Evolutionary conservation across 495 filamentous ascomycete species (phyloP).

Genomic region (Podospora pseudocomata): DNA sequence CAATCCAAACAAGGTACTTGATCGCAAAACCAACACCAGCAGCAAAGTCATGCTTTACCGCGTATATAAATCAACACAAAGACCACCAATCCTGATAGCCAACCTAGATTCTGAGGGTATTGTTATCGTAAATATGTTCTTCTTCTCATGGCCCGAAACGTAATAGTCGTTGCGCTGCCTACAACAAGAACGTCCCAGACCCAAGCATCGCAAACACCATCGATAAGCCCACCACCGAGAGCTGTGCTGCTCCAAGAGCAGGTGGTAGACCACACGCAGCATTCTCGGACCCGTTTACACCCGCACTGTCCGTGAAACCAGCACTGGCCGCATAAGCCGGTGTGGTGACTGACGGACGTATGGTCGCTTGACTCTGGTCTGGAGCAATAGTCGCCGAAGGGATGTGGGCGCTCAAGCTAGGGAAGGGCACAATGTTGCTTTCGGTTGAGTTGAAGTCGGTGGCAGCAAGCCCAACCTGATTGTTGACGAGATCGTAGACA

Average conservation of each 20-base stretch:
- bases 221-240: slow-evolving; percentile 35
- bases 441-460: slow-evolving; percentile 79
- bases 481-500: slow-evolving; percentile 88
- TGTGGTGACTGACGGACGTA: slow-evolving; percentile 28
- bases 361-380: slow-evolving; percentile 36
- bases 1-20: not conserved
- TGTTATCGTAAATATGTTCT: not conserved
- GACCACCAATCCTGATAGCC: slow-evolving; percentile 3
- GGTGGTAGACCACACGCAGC: slow-evolving; percentile 29
- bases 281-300: slow-evolving; percentile 22
- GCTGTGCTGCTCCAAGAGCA: slow-evolving; percentile 33
- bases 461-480: slow-evolving; percentile 79
- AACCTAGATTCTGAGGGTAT: slow-evolving; percentile 13
- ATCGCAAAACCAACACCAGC: not conserved
- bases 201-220: slow-evolving; percentile 38
- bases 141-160: not conserved
- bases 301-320: slow-evolving; percentile 33
- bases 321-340: slow-evolving; percentile 40
- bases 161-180: not conserved
- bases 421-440: slow-evolving; percentile 51
- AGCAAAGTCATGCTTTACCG: not conserved
- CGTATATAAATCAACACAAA: not conserved
- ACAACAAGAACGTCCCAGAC: slow-evolving; percentile 37
- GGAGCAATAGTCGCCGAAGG: slow-evolving; percentile 47
- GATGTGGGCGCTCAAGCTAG: slow-evolving; percentile 47